Evolutionary conservation across 106 monocot species (phyloP).

Genomic region (Amphibolis antarctica): DNA sequence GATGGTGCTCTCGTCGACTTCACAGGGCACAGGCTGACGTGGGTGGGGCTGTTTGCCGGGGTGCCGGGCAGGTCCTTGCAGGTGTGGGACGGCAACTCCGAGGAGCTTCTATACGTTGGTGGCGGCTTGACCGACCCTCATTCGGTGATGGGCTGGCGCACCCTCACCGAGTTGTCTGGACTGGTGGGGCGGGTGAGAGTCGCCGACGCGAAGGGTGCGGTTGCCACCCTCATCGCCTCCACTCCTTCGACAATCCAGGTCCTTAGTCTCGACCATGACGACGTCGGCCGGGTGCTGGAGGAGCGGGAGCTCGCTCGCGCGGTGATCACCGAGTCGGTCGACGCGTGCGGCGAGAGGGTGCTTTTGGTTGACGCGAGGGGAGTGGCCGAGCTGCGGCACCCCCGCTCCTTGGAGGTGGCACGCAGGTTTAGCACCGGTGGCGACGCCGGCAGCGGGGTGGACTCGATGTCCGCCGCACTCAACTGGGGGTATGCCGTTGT

Average conservation of each 20-base stretch:
- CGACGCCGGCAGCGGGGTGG: not conserved
- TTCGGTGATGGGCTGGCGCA: slow-evolving; percentile 43
- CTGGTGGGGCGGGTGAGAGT: slow-evolving; percentile 32
- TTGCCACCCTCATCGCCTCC: slow-evolving; percentile 13
- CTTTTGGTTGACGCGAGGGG: slow-evolving; percentile 34
- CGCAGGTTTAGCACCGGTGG: slow-evolving; percentile 21
- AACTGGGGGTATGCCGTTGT: slow-evolving; percentile 49
- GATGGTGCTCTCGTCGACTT: slow-evolving; percentile 54
- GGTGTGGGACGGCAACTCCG: slow-evolving; percentile 33
- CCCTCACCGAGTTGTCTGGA: slow-evolving; percentile 22
- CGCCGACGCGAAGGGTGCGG: not conserved
- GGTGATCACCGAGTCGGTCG: slow-evolving; percentile 17
- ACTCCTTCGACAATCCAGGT: slow-evolving; percentile 22
- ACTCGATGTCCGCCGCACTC: slow-evolving; percentile 16
- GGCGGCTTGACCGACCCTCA: slow-evolving; percentile 35
- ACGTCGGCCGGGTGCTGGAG: not conserved
- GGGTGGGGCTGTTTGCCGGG: slow-evolving; percentile 56
- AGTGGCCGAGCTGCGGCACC: slow-evolving; percentile 16
- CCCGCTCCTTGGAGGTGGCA: slow-evolving; percentile 22
- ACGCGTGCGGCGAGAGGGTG: slow-evolving; percentile 27
- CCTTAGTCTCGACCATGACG: slow-evolving; percentile 17
- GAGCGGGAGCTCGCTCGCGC: slow-evolving; percentile 9
- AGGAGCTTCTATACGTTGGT: slow-evolving; percentile 26
- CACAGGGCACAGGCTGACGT: slow-evolving; percentile 16
- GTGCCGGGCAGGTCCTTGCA: slow-evolving; percentile 43